Conservation (phyloP, 768 basidiomycete species). For the Trichaptum fuscoviolaceum region DNA sequence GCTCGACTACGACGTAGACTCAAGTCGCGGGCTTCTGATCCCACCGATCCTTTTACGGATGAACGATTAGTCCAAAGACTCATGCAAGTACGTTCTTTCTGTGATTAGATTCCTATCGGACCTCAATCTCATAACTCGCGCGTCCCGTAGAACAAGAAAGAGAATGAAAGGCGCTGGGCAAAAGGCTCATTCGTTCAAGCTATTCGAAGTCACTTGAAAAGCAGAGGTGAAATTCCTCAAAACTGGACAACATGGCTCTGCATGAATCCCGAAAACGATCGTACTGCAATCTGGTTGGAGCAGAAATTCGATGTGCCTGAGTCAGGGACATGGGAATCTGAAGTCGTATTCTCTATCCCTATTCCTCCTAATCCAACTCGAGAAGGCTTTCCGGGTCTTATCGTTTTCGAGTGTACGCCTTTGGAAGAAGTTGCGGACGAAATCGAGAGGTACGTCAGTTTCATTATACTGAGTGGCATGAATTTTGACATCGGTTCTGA, state of each 20-base stretch:
- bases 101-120: slow-evolving; percentile 4
- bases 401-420: slow-evolving; percentile 75
- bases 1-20: slow-evolving; percentile 3
- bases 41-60: slow-evolving; percentile 42
- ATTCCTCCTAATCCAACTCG: slow-evolving; percentile 23
- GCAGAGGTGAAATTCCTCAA: slow-evolving; percentile 17
- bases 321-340: slow-evolving; percentile 58
- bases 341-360: slow-evolving; percentile 58
- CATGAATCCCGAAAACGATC: slow-evolving; percentile 64
- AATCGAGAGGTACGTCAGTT: slow-evolving; percentile 52
- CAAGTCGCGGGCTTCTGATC: slow-evolving; percentile 2
- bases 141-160: slow-evolving; percentile 56
- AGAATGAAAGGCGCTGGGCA: slow-evolving; percentile 70
- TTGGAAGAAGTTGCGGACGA: slow-evolving; percentile 57
- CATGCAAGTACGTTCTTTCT: slow-evolving; percentile 50
- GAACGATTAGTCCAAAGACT: slow-evolving; percentile 61
- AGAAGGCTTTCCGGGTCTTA: slow-evolving; percentile 49
- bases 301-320: slow-evolving; percentile 66
- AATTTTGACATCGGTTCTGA: not conserved
- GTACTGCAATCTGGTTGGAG: slow-evolving; percentile 77
- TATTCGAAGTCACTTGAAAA: slow-evolving; percentile 34
- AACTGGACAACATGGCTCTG: slow-evolving; percentile 73
- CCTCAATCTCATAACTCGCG: slow-evolving; percentile 12
- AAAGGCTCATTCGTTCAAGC: slow-evolving; percentile 60
- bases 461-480: not conserved